phyloP scores from a whole-genome alignment of 1,284 basidiomycete genomes.

The Paramarasmius palmivorus region DNA sequence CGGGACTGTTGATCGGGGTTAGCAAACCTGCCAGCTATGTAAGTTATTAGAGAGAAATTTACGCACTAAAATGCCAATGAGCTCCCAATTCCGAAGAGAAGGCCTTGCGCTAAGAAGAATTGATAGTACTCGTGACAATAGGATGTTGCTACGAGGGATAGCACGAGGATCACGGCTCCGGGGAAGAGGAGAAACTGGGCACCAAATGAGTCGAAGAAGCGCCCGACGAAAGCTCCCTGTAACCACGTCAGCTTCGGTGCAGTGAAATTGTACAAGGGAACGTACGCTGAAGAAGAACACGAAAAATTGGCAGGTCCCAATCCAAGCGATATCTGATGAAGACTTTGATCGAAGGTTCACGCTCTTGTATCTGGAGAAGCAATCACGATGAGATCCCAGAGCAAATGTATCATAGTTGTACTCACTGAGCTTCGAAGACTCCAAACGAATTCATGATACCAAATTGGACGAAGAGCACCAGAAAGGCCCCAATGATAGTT shows the following conservation, averaged over 20 bases:
- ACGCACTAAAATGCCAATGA: conserved; percentile 4
- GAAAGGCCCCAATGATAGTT: neutral
- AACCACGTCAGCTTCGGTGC: neutral
- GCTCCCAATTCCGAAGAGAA: conserved; percentile 3
- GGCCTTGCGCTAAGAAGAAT: conserved; percentile 2
- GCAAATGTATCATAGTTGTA: too few species aligned
- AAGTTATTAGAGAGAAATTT: too few species aligned
- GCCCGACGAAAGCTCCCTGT: conserved; percentile 2
- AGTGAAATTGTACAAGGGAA: neutral
- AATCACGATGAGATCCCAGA: neutral
- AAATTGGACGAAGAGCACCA: conserved; percentile 1
- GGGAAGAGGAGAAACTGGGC: neutral
- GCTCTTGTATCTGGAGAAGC: neutral
- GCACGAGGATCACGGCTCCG: conserved; percentile 1
- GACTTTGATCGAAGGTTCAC: neutral
- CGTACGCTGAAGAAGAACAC: conserved; percentile 3
- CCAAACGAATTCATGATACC: conserved; percentile 3
- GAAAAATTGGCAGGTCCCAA: conserved; percentile 1
- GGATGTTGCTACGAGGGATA: conserved; percentile 4
- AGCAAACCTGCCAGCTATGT: neutral
- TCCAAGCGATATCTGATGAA: conserved; percentile 1
- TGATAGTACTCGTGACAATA: conserved; percentile 5
- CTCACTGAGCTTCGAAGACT: conserved; percentile 5
- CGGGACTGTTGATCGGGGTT: conserved; percentile 4
- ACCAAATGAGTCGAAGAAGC: conserved; percentile 3